phyloP scores from a whole-genome alignment of 176 grass and related monocot species.

The Coix lacrymajobi region DNA sequence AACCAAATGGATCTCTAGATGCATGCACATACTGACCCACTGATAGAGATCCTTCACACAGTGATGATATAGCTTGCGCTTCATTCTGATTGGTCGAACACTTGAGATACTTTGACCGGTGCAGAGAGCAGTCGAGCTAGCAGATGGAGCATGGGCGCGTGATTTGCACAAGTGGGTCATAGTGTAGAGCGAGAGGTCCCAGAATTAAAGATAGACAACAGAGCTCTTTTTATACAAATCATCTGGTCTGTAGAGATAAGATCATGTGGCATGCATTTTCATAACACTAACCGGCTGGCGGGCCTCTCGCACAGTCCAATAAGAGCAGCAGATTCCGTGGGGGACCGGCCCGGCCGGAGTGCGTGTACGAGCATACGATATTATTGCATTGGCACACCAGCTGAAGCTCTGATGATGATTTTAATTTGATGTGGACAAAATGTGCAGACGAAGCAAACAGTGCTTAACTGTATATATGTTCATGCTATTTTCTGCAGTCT shows the following conservation, averaged over 20 bases:
- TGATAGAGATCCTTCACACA: background rate
- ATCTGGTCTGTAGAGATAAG: conserved; percentile 20
- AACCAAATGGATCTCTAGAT: conserved; percentile 13
- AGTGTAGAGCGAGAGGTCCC: conserved; percentile 19
- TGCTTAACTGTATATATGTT: background rate
- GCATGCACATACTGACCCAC: conserved; percentile 9
- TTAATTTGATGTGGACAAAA: conserved; percentile 30
- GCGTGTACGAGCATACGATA: conserved; percentile 26
- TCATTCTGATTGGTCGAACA: conserved; percentile 11
- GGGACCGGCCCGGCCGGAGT: conserved; percentile 30
- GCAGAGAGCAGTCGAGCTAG: conserved; percentile 8
- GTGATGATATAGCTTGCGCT: background rate
- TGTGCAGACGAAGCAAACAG: conserved; percentile 22
- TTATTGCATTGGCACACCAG: conserved; percentile 1
- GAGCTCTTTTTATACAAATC: background rate
- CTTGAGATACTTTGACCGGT: conserved; percentile 28
- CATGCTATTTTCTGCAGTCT: conserved; percentile 1
- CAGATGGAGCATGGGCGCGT: conserved; percentile 27
- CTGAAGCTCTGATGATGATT: conserved; percentile 6
- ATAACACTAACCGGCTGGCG: conserved; percentile 24
- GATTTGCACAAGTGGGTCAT: conserved; percentile 37
- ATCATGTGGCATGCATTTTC: conserved; percentile 37
- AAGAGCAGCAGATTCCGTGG: conserved; percentile 34
- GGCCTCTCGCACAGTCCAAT: conserved; percentile 2
- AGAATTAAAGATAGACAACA: background rate